Evolutionary conservation across 345 rosid genomes (phyloP).

Genomic region (Cardamine chenopodiifolia): DNA sequence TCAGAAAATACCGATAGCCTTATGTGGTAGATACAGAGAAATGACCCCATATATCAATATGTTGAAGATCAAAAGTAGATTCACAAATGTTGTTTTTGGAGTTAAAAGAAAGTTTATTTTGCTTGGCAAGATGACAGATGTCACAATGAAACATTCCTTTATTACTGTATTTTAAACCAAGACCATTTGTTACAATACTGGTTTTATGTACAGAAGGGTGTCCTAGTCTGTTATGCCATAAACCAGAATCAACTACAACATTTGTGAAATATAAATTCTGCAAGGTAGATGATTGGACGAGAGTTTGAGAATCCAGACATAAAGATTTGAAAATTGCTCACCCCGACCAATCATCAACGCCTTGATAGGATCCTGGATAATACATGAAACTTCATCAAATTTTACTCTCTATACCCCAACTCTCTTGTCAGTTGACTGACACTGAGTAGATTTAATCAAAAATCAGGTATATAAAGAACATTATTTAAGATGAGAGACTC

Average conservation of each 20-base stretch:
- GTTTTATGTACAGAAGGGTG: too few relatives aligned
- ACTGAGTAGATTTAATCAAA: not conserved
- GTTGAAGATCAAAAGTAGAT: too few relatives aligned
- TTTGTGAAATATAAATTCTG: too few relatives aligned
- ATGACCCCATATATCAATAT: not conserved
- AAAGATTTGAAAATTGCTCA: not conserved
- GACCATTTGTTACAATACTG: too few relatives aligned
- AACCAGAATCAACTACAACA: too few relatives aligned
- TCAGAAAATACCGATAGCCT: not conserved
- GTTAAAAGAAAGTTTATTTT: too few relatives aligned
- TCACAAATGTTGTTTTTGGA: not conserved
- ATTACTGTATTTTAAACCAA: too few relatives aligned
- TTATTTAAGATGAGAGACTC: not conserved
- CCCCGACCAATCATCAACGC: not conserved
- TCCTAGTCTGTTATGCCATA: too few relatives aligned
- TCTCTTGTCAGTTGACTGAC: not conserved
- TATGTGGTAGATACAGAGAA: not conserved
- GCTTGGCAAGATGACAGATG: not conserved
- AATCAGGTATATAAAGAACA: fast-evolving
- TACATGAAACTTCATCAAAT: not conserved
- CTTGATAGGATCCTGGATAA: not conserved
- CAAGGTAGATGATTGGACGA: too few relatives aligned
- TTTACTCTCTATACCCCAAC: not conserved
- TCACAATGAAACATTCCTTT: too few relatives aligned
- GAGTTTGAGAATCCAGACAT: not conserved